These are phyloP conservation scores for Magnolia changhungtana DNA, from an alignment of 164 flowering plant genomes.

Conservation along the genomic window DNA sequence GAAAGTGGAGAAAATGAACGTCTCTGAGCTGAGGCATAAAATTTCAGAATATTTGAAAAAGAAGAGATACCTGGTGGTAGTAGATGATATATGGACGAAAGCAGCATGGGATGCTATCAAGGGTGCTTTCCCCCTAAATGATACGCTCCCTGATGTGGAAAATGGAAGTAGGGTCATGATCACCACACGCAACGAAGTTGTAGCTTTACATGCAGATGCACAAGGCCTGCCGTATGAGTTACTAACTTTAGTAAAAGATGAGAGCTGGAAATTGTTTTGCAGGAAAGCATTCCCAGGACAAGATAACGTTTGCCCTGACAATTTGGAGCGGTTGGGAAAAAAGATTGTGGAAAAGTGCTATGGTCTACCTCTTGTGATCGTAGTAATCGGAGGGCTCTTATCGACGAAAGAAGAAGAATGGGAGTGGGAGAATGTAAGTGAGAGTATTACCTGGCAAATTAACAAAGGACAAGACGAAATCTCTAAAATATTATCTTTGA, in stretches of 20 bases:
- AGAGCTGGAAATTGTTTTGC: not conserved
- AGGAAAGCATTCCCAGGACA: not conserved
- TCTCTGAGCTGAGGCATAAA: slow-evolving; percentile 13
- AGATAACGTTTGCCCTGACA: no score
- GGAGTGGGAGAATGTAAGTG: slow-evolving; percentile 2
- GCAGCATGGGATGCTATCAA: slow-evolving; percentile 35
- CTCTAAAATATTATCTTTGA: no score
- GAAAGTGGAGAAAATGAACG: slow-evolving; percentile 6
- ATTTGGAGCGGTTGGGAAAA: not conserved
- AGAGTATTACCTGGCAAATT: no score
- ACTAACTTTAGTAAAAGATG: no score
- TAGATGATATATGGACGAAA: slow-evolving; percentile 53
- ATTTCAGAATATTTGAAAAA: slow-evolving; percentile 33
- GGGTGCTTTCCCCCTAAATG: slow-evolving; percentile 35
- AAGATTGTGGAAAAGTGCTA: not conserved
- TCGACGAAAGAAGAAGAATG: not conserved
- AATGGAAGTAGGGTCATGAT: slow-evolving; percentile 39
- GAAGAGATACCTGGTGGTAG: slow-evolving; percentile 42
- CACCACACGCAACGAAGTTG: slow-evolving; percentile 35
- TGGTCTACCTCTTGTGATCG: not conserved
- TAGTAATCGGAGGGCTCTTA: no score
- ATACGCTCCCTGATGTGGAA: no score
- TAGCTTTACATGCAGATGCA: slow-evolving; percentile 15
- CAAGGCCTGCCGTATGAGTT: not conserved
- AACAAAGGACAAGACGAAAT: no score